phyloP scores from a whole-genome alignment of 2,329 filamentous ascomycete genomes.

The Paecilomyces fulvus region DNA sequence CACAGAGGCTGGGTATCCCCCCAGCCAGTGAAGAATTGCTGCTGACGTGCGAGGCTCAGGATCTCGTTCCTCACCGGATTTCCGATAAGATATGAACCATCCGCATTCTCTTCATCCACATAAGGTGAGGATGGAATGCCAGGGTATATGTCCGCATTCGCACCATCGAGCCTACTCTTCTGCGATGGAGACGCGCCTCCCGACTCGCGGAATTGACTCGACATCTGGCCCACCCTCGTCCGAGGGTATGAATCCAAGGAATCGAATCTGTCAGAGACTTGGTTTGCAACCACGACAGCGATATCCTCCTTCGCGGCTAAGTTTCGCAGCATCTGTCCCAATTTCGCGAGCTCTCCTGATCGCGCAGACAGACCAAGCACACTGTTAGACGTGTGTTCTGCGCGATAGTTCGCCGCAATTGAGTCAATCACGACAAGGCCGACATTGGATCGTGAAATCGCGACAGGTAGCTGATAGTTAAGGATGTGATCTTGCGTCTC shows the following conservation, averaged over 20 bases:
- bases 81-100: constrained; percentile 31
- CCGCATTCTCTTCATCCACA: constrained; percentile 18
- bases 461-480: constrained; percentile 81
- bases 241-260: constrained; percentile 12
- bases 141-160: not conserved
- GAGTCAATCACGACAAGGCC: constrained; percentile 84
- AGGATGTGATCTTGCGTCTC: constrained; percentile 95
- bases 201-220: constrained; percentile 12
- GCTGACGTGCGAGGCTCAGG: constrained; percentile 76
- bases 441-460: constrained; percentile 64
- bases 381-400: constrained; percentile 52
- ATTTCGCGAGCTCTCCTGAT: constrained; percentile 64
- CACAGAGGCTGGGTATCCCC: constrained; percentile 49
- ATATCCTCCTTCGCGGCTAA: constrained; percentile 67
- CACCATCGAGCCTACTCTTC: constrained; percentile 2
- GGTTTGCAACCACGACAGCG: constrained; percentile 87
- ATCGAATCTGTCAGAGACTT: constrained; percentile 82
- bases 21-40: constrained; percentile 94
- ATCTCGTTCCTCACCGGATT: constrained; percentile 39
- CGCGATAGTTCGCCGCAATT: constrained; percentile 90
- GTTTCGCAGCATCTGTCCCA: constrained; percentile 65
- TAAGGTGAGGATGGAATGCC: constrained; percentile 19
- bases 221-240: constrained; percentile 1
- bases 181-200: constrained; percentile 14
- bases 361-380: constrained; percentile 59